A percentile compares a stretch with the other conserved stretches of the same genome.
Conservation (phyloP, 2,329 filamentous ascomycete genomes). For the Magnaporthiopsis incrustans region DNA sequence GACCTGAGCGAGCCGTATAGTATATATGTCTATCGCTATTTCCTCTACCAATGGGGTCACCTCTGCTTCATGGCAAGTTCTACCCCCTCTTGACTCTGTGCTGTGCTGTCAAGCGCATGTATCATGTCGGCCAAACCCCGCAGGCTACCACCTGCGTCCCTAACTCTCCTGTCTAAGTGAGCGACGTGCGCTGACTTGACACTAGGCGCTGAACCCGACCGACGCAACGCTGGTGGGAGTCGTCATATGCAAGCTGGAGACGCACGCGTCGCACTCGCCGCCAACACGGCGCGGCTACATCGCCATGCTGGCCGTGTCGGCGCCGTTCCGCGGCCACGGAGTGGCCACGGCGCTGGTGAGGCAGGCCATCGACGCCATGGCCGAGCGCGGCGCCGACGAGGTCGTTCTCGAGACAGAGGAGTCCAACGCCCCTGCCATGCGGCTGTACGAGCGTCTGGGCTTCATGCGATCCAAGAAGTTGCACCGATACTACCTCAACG, state of each 20-base stretch:
- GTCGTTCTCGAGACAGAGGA: slow-evolving; percentile 95
- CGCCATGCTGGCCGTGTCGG: slow-evolving; percentile 91
- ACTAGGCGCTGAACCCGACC: slow-evolving; percentile 51
- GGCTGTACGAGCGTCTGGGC: slow-evolving; percentile 84
- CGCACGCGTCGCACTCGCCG: slow-evolving; percentile 73
- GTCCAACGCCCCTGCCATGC: slow-evolving; percentile 81
- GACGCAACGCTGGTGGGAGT: slow-evolving; percentile 71
- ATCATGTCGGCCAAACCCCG: neutral
- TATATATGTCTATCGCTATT: slow-evolving; percentile 98
- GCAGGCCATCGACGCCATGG: slow-evolving; percentile 87
- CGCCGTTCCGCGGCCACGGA: slow-evolving; percentile 71
- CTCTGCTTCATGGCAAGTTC: slow-evolving; percentile 81
- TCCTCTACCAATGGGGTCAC: slow-evolving; percentile 94
- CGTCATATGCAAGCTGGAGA: slow-evolving; percentile 89
- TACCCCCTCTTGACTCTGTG: neutral
- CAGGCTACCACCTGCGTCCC: neutral
- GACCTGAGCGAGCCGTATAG: slow-evolving; percentile 97
- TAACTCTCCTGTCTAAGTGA: too few species aligned
- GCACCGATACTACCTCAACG: slow-evolving; percentile 93
- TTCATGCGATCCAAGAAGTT: slow-evolving; percentile 89
- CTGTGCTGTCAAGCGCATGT: neutral
- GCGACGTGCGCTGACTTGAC: too few species aligned
- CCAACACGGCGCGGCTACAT: slow-evolving; percentile 82
- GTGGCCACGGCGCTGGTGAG: slow-evolving; percentile 86
- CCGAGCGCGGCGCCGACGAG: slow-evolving; percentile 75